Percentiles rank a stretch among this genome's conserved stretches.
These are phyloP conservation scores for Colletotrichum siamense DNA, from an alignment of 2,329 filamentous ascomycete species.

Conservation along the genomic window DNA sequence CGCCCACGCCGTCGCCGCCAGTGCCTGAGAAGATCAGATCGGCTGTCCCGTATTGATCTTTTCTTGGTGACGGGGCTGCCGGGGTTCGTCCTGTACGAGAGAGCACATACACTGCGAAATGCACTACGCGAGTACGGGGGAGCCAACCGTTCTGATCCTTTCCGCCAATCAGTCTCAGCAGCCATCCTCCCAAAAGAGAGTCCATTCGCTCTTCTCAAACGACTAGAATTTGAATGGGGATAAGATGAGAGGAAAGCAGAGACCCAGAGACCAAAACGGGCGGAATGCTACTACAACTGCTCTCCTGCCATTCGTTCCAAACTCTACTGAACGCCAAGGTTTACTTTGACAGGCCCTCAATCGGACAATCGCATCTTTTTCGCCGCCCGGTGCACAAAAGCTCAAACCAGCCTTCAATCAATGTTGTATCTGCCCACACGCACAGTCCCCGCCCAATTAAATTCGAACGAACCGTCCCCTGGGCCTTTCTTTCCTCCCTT, in stretches of 20 bases:
- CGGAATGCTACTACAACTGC: not conserved
- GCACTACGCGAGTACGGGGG: not conserved
- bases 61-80: slow-evolving; percentile 12
- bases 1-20: not conserved
- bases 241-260: not conserved
- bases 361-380: not conserved
- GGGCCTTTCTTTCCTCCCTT: not conserved
- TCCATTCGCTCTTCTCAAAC: not conserved
- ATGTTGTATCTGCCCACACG: not conserved
- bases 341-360: not conserved
- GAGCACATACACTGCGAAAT: not conserved
- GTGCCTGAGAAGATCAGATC: not conserved
- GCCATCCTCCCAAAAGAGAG: not conserved
- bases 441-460: not conserved
- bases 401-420: slow-evolving; percentile 9
- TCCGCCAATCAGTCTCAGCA: not conserved
- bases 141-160: not conserved
- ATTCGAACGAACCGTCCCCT: not conserved
- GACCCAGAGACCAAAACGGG: not conserved
- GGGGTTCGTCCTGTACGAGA: not conserved
- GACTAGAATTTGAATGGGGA: not conserved
- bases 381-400: not conserved
- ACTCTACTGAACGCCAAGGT: not conserved
- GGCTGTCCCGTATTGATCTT: not conserved
- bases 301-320: not conserved